phyloP scores from a whole-genome alignment of 345 rosid genomes.

The Raphanus sativus region DNA sequence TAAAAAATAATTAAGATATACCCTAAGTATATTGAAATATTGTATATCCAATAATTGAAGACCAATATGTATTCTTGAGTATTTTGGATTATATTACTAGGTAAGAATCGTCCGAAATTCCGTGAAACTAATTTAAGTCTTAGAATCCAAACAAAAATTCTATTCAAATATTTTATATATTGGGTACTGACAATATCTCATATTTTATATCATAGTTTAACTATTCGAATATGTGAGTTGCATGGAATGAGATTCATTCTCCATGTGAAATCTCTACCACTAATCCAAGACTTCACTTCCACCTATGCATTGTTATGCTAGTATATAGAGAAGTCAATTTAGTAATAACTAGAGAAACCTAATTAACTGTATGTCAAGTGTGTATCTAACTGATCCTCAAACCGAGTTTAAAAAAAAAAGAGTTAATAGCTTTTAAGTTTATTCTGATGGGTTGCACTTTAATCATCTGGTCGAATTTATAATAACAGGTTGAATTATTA shows the following conservation, averaged over 20 bases:
- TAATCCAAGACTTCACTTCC: slow-evolving; percentile 29
- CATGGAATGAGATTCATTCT: slow-evolving; percentile 28
- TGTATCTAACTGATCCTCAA: slow-evolving; percentile 18
- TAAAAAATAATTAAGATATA: background rate
- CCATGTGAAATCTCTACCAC: slow-evolving; percentile 31
- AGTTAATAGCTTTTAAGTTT: slow-evolving; percentile 10
- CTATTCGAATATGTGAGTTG: slow-evolving; percentile 12
- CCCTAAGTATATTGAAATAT: background rate
- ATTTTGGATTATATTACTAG: slow-evolving; percentile 7
- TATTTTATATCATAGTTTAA: background rate
- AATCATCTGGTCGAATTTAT: background rate
- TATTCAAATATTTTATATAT: slow-evolving; percentile 5
- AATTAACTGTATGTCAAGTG: background rate
- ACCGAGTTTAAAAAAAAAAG: slow-evolving; percentile 2
- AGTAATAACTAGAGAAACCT: background rate
- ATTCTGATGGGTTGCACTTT: background rate
- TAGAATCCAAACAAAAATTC: slow-evolving; percentile 29
- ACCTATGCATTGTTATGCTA: slow-evolving; percentile 24
- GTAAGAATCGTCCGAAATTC: slow-evolving; percentile 19
- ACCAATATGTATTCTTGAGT: background rate
- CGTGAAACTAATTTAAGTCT: slow-evolving; percentile 26
- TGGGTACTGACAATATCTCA: background rate
- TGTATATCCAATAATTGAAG: background rate
- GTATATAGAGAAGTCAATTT: slow-evolving; percentile 10
- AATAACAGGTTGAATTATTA: background rate